Conservation (phyloP, 164 flowering plant species). For the Vitis labrusca region DNA sequence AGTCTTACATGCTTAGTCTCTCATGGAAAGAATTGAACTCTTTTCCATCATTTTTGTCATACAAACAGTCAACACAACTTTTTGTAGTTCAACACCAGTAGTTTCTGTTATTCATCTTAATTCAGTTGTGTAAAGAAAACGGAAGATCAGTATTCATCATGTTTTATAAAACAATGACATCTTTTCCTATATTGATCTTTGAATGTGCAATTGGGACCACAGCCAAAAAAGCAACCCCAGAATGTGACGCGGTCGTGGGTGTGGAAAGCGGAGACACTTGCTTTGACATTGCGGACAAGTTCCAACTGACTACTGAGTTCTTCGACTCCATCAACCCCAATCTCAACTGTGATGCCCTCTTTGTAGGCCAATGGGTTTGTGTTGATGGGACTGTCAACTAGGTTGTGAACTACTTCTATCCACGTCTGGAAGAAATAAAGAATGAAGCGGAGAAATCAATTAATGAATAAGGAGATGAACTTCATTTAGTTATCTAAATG, state of each 20-base stretch:
- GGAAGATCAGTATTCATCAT: background rate
- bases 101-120: no score
- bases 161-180: background rate
- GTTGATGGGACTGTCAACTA: conserved; percentile 4
- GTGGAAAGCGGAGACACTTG: conserved; percentile 40
- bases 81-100: no score
- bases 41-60: no score
- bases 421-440: background rate
- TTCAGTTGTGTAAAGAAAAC: background rate
- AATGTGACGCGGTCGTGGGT: conserved; percentile 19
- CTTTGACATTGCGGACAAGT: conserved; percentile 15
- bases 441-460: no score
- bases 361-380: conserved; percentile 42
- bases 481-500: no score
- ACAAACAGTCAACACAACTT: no score
- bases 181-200: no score
- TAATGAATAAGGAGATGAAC: no score
- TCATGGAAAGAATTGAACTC: no score
- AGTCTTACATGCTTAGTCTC: background rate
- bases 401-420: no score
- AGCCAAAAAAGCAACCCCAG: background rate
- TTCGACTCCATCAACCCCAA: conserved; percentile 39
- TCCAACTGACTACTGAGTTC: conserved; percentile 12
- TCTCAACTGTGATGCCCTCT: conserved; percentile 28
- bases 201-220: background rate